Evolutionary conservation across 495 filamentous ascomycete species (phyloP), one percentile per base, ranked within the genome.

Genomic region (Glonium stellatum): DNA sequence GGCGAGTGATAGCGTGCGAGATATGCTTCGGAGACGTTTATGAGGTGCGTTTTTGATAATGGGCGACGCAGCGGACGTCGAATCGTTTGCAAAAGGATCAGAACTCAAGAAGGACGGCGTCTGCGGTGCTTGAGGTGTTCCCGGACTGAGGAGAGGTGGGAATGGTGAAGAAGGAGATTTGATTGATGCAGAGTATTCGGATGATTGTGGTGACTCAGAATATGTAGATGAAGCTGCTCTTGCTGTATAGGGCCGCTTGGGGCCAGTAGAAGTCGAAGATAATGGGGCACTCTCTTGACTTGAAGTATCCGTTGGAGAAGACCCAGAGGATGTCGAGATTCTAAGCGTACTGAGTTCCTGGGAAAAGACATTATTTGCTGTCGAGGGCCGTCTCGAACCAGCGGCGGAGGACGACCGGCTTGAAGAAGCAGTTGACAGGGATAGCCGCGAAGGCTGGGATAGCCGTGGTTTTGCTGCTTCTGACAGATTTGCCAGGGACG

Each of bases 21-120:
- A 64, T 22, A 67, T 64, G 41, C 25, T 47, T 22, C 65, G 65
- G 12, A 67, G 55, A 10, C 65, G 65, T 31, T 60, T 61, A 58
- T 67, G 61, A 0, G 65, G 62, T 8, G 50, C 39, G 8, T 57
- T 58, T 39, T 67, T 64, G 61, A 62, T 61, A 41, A 61, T 61
- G 15, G 65, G 65, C 1, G 65, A 62, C 2, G 58, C 61, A 13
- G 61, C 44, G 13, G 46, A 56, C 31, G 50, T 51, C 10, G 58
- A 62, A 3, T 55, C 21, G 31, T 18, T 64, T 48, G 63, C 65
- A 61, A 64, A 67, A 8, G 65, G 65, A 41, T 67, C 65, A 1
- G 65, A 64, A 46, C 46, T 62, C 1, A 67, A 55, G 53, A 67
- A 67, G n/a, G 65, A 39, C 25, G 59, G 65, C 4, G 58, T 37